Conservation (phyloP, 371 early-diverging fungal genomes). For the Lichtheimia ramosa region DNA sequence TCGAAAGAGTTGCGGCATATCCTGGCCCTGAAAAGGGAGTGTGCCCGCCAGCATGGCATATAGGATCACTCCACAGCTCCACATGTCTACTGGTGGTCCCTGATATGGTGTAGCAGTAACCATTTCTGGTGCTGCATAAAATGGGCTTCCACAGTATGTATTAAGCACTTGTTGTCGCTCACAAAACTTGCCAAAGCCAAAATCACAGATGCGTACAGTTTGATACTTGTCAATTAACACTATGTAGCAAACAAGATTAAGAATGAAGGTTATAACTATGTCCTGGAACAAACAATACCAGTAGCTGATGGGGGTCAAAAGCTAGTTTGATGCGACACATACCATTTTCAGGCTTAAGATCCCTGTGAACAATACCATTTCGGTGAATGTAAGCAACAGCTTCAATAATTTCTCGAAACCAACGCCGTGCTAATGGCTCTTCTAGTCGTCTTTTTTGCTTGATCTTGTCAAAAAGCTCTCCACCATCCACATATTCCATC, state of each 20-base stretch:
- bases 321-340: not conserved
- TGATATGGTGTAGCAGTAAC: conserved; percentile 70
- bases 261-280: not conserved
- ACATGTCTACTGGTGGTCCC: conserved; percentile 79
- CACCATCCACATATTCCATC: conserved; percentile 95
- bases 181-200: conserved; percentile 93
- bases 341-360: conserved; percentile 88
- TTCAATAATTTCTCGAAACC: conserved; percentile 94
- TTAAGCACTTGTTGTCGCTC: conserved; percentile 77
- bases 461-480: conserved; percentile 95
- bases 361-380: conserved; percentile 84
- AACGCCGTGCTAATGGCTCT: conserved; percentile 84
- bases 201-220: conserved; percentile 87
- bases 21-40: conserved; percentile 82
- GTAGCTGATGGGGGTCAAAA: not conserved
- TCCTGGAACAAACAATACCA: not conserved
- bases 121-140: conserved; percentile 90
- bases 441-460: conserved; percentile 81
- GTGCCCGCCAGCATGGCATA: conserved; percentile 75
- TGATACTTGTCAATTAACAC: conserved; percentile 74
- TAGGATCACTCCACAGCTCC: conserved; percentile 79
- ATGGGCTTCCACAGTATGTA: conserved; percentile 94
- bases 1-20: conserved; percentile 70
- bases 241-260: conserved; percentile 5
- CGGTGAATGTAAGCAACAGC: conserved; percentile 93